phyloP scores from a whole-genome alignment of 2,329 filamentous ascomycete species.

The Pseudopyricularia cyperi region DNA sequence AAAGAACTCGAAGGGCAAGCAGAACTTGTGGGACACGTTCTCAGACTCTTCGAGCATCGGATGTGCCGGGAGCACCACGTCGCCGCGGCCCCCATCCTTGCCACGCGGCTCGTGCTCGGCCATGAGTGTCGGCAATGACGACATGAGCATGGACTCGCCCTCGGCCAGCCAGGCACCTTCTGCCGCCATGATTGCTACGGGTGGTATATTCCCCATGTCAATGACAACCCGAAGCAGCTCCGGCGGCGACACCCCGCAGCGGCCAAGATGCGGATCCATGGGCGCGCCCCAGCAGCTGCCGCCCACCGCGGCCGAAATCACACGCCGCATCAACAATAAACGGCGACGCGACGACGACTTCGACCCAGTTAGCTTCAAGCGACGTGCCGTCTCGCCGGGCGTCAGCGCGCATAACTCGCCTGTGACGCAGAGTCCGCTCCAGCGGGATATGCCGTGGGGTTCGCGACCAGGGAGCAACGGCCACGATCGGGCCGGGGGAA shows the following conservation, averaged over 20 bases:
- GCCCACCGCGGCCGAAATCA: conserved; percentile 60
- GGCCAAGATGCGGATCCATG: neutral
- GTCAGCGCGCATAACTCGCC: conserved; percentile 87
- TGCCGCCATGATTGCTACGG: conserved; percentile 13
- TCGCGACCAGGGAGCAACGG: conserved; percentile 51
- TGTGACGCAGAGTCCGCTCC: conserved; percentile 70
- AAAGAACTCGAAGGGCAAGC: conserved; percentile 58
- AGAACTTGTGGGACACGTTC: conserved; percentile 66
- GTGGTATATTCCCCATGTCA: conserved; percentile 14
- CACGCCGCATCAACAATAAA: conserved; percentile 66
- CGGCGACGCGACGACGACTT: conserved; percentile 74
- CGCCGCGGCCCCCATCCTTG: conserved; percentile 53
- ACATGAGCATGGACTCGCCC: conserved; percentile 62
- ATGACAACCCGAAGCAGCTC: conserved; percentile 14
- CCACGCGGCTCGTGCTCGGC: conserved; percentile 45
- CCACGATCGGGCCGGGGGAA: conserved; percentile 37
- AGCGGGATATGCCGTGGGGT: conserved; percentile 65
- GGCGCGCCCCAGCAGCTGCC: conserved; percentile 12
- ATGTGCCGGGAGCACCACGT: conserved; percentile 24
- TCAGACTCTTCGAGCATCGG: conserved; percentile 49
- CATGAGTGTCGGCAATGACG: conserved; percentile 41
- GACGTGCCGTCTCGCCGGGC: conserved; percentile 80
- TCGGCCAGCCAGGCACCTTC: conserved; percentile 12
- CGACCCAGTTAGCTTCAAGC: conserved; percentile 77
- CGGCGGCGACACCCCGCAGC: conserved; percentile 24